phyloP scores from a whole-genome alignment of 768 basidiomycete species.

The Leccinum broughii region DNA sequence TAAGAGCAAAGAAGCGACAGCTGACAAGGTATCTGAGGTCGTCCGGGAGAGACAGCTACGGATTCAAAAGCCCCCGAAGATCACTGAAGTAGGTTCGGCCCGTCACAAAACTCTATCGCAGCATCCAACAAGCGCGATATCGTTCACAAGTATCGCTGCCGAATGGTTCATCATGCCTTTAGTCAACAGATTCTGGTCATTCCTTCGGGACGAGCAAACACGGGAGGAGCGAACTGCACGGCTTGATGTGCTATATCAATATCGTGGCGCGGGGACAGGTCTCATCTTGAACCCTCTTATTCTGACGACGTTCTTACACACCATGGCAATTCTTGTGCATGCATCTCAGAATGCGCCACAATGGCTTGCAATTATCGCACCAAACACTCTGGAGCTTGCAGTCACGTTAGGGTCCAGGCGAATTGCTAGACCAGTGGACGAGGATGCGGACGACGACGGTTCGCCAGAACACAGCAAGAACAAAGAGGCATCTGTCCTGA shows the following conservation, averaged over 20 bases:
- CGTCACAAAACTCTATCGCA: constrained; percentile 19
- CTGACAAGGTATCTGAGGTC: constrained; percentile 58
- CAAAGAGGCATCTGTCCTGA: constrained; percentile 74
- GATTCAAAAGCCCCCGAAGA: constrained; percentile 48
- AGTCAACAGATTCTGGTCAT: constrained; percentile 93
- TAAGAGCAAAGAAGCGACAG: constrained; percentile 53
- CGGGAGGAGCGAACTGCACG: constrained; percentile 70
- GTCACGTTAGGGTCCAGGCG: constrained; percentile 73
- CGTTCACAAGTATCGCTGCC: constrained; percentile 74
- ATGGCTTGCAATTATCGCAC: constrained; percentile 80
- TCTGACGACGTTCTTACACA: constrained; percentile 72
- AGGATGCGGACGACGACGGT: constrained; percentile 30
- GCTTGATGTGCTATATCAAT: constrained; percentile 53
- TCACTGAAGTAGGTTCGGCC: constrained; percentile 43
- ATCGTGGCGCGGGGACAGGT: constrained; percentile 75
- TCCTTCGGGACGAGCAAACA: constrained; percentile 80
- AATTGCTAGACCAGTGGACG: constrained; percentile 43
- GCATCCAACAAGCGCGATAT: constrained; percentile 19
- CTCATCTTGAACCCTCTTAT: constrained; percentile 79
- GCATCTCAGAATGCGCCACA: constrained; percentile 77
- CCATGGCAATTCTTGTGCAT: constrained; percentile 78
- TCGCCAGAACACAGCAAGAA: constrained; percentile 24
- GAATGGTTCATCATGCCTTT: constrained; percentile 89
- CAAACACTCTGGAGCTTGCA: constrained; percentile 81
- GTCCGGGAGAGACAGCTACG: constrained; percentile 75